phyloP scores from a whole-genome alignment of 1,139 yeast species.

The Suhomyces bribrorum region DNA sequence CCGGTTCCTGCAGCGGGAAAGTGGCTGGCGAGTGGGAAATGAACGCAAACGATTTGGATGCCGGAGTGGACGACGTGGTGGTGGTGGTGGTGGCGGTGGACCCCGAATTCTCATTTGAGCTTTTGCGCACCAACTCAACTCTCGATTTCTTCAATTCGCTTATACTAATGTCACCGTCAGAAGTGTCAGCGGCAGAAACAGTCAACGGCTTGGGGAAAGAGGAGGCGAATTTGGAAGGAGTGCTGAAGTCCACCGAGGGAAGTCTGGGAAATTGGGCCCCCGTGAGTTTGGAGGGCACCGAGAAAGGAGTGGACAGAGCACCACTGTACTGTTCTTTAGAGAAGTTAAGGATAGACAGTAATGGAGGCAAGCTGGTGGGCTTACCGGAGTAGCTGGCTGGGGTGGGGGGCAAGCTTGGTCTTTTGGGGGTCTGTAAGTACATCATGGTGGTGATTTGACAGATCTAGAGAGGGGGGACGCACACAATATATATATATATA shows the following conservation, averaged over 20 bases:
- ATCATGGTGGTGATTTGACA: conserved; percentile 10
- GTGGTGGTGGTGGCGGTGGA: conserved; percentile 1
- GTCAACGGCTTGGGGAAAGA: conserved; percentile 3
- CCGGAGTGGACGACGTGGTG: conserved; percentile 3
- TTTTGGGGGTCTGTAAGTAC: conserved; percentile 31
- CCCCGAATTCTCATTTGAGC: conserved; percentile 1
- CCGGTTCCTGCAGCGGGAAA: conserved; percentile 79
- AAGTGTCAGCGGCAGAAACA: conserved; percentile 13
- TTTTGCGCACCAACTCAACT: conserved; percentile 4
- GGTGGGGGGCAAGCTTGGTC: conserved; percentile 32
- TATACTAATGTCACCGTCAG: conserved; percentile 18
- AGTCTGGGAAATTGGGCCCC: conserved; percentile 7
- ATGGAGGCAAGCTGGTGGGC: conserved; percentile 42
- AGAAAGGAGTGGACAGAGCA: conserved; percentile 11
- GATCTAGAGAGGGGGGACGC: not conserved
- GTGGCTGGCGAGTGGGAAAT: conserved; percentile 90
- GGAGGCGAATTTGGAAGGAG: conserved; percentile 12
- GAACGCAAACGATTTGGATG: conserved; percentile 64
- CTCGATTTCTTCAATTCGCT: conserved; percentile 15
- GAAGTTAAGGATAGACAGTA: conserved; percentile 34
- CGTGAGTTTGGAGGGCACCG: conserved; percentile 6
- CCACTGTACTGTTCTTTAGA: conserved; percentile 8
- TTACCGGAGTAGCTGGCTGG: conserved; percentile 22
- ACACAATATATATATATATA: not conserved
- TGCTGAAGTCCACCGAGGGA: conserved; percentile 13